Base-by-base conservation (phyloP, 306 rosid species). In the Hippophae gyantsensis region DNA sequence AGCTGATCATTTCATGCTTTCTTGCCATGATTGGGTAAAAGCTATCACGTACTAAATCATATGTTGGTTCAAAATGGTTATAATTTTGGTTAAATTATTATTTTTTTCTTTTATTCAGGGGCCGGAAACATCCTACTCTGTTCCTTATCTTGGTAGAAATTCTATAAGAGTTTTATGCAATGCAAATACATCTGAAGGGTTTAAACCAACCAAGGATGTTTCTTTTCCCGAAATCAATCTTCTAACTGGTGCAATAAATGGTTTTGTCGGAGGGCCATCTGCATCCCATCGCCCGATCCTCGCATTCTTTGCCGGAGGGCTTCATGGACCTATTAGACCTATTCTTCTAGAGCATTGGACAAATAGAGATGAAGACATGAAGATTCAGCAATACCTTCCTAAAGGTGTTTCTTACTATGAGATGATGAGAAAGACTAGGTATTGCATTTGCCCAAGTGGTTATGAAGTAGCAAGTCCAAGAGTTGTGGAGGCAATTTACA, bases 11-110 rank as follows among this genome's bases (percentile, higher is more conserved):
- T 92, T 92, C 70, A 88, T 78, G 75, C 85, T 92, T 60, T 68
- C 99, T 62, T 92, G 96, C 76, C 96, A 88, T 67, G 96, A 88
- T 63, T 85, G 96, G 99, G 97, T 90, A 44, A 0, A 48, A 72
- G 7, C 12, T 13, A 26, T 45, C 49, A 6, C n/a, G n/a, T n/a
- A n/a, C 44, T 18, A 40, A 14, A 38, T 44, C 8, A 25, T 32
- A 32, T 32, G 38, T 32, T 32, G 38, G 38, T n/a, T n/a, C n/a
- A n/a, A n/a, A n/a, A n/a, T 32, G 38, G 3, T 13, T 49, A 12
- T 12, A 5, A 49, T 10, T 9, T 9, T 13, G 11, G 45, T 14
- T 45, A 9, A 6, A 14, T 44, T 43, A 18, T 18, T 18, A 13
- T 23, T 57, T 12, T 10, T n/a, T 57, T 40, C 8, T 54, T 10